Evolutionary conservation across 2,329 filamentous ascomycete species (phyloP), one percentile per base, ranked within the genome.

Genomic region (Fusarium drepaniforme): DNA sequence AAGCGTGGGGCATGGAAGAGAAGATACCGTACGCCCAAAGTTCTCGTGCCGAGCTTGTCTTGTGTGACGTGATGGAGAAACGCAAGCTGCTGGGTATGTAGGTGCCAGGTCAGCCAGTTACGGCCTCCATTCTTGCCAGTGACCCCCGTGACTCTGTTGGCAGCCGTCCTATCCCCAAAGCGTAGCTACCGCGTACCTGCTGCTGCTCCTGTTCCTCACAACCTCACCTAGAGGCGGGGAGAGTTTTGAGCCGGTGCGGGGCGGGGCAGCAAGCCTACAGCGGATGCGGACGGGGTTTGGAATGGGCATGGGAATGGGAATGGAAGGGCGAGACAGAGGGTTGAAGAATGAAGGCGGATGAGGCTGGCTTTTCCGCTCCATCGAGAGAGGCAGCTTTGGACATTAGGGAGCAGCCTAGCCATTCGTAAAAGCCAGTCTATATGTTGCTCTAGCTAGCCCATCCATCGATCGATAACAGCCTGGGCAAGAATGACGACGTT

Each of bases 221-320:
- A 63, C 57, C 46, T 75, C 63, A 64, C 33, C 42, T 64, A 68
- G 64, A 75, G 70, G 70, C 42, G 63, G 61, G 56, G 73, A 75
- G 63, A 74, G 73, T 75, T 73, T 75, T 25, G 51, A 71, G 62
- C 70, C 70, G 28, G 64, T 60, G 35, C 21, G 35, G 67, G 65
- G 73, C 67, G 73, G 73, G 73, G 70, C 70, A 75, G 60, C 49
- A 71, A 73, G 28, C 65, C 63, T 63, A 75, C 64, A 30, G 62
- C 64, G 40, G 72, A 71, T 71, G 57, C 64, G 70, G 72, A 67
- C 57, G 21, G 66, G 40, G 42, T 70, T 56, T 75, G 73, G 73
- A 75, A 75, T 75, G 73, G 56, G 63, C 64, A 69, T 62, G 64
- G 72, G 72, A 72, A 74, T 74, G 72, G 33, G 72, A 72, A 74